Evolutionary conservation across 2,329 filamentous ascomycete species (phyloP), one percentile per base, ranked within the genome.

Genomic region (Cordyceps cateniannulata): DNA sequence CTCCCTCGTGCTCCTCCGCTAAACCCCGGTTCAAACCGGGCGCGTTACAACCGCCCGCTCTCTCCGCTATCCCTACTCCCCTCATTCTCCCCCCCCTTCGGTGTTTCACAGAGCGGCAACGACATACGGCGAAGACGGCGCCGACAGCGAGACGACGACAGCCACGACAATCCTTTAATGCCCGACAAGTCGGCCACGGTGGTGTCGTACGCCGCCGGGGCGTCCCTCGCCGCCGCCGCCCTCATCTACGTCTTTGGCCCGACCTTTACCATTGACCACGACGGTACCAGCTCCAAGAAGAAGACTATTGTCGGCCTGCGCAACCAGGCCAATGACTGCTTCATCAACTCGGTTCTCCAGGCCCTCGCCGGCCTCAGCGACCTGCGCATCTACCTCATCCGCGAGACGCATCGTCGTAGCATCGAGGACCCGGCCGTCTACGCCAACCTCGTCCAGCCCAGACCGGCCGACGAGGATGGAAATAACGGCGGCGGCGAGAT

Each of bases 191-290:
- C 73, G 62, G 65, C 66, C 59, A 72, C 72, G 27, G 73, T 76
- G 68, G 91, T 91, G 68, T 91, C 91, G 49, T 99, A 99, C 76
- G 95, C 95, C 69, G 95, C 93, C 62, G 93, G 93, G 68, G 95
- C 93, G 63, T 96, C 93, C 59, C 88, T 99, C 64, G 95, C 95
- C 60, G 95, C 95, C 64, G 90, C 96, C 64, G 93, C 95, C 35
- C 85, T 98, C 62, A 90, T 98, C 72, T 99, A 98, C 76, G 93
- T 98, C 68, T 98, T 99, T 76, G 92, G 89, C 9, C 95, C 95
- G n/a, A 98, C 93, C 57, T 98, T 93, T 75, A 90, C 96, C 69
- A 88, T 98, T 73, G 93, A 99, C 76, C 86, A 88, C 70, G 89
- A 95, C 61, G 83, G 87, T 63, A 84, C 82, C 60, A 76, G 77